These are phyloP conservation scores for Annona squamosa DNA, from an alignment of 164 flowering plant species.

Conservation along the genomic window DNA sequence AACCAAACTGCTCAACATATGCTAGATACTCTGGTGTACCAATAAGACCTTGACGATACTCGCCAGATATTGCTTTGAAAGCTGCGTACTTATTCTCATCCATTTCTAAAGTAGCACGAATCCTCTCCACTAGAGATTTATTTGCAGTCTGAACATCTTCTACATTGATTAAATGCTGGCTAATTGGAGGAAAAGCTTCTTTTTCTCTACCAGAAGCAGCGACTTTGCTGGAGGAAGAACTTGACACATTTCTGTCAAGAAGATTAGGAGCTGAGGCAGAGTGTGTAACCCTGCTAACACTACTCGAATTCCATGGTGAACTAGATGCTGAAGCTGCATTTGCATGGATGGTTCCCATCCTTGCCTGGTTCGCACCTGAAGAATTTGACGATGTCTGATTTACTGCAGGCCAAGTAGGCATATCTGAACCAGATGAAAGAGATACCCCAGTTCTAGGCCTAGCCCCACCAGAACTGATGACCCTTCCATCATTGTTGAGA, in stretches of 20 bases:
- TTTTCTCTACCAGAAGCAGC: conserved; percentile 44
- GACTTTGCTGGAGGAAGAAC: conserved; percentile 47
- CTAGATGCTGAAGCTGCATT: conserved; percentile 24
- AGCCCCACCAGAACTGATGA: conserved; percentile 6
- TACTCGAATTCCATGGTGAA: conserved; percentile 23
- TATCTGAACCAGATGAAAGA: conserved; percentile 11
- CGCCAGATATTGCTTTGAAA: conserved; percentile 61
- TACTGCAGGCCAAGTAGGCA: conserved; percentile 6
- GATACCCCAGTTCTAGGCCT: not conserved
- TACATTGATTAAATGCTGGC: conserved; percentile 18
- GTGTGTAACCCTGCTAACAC: conserved; percentile 31
- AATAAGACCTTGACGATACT: conserved; percentile 64
- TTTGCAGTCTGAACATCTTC: conserved; percentile 73
- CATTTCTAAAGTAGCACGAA: conserved; percentile 52
- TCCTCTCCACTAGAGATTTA: conserved; percentile 67
- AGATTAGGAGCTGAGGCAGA: conserved; percentile 51
- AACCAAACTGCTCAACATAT: conserved; percentile 64
- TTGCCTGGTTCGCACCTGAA: conserved; percentile 24
- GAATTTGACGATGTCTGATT: conserved; percentile 25
- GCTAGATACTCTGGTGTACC: conserved; percentile 45
- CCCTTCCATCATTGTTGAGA: conserved; percentile 9
- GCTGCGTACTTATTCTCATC: conserved; percentile 58
- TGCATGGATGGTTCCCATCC: conserved; percentile 17
- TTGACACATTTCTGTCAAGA: conserved; percentile 26
- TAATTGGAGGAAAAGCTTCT: conserved; percentile 19